Percentiles rank a stretch among this genome's conserved stretches.
Evolutionary conservation across 2,329 filamentous ascomycete species (phyloP).

Genomic region (Diaporthe humulicola): DNA sequence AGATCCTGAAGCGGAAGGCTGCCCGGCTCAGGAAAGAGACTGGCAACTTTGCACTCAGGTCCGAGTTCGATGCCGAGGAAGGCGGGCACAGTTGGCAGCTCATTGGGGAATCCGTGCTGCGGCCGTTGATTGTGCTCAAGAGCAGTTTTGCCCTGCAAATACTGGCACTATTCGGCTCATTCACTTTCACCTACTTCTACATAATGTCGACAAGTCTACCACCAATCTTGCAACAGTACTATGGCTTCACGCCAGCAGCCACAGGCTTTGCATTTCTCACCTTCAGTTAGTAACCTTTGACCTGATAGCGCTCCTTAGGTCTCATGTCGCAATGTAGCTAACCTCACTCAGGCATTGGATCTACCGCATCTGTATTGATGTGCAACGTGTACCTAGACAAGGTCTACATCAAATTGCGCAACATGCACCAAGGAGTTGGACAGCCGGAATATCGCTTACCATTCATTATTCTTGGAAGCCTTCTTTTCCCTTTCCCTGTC

Average conservation of each 20-base stretch:
- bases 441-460: slow-evolving; percentile 69
- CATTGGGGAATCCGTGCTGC: slow-evolving; percentile 56
- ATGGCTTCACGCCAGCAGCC: slow-evolving; percentile 63
- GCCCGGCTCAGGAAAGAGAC: slow-evolving; percentile 49
- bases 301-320: no score
- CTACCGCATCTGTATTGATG: slow-evolving; percentile 59
- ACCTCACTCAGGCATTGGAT: slow-evolving; percentile 59
- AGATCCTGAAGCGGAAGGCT: slow-evolving; percentile 63
- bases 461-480: slow-evolving; percentile 60
- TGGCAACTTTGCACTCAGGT: slow-evolving; percentile 48
- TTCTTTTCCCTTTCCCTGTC: slow-evolving; percentile 60
- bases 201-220: slow-evolving; percentile 67
- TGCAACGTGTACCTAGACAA: slow-evolving; percentile 66
- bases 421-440: slow-evolving; percentile 54
- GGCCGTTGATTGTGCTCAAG: slow-evolving; percentile 61
- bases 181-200: slow-evolving; percentile 67
- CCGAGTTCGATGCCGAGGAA: slow-evolving; percentile 48
- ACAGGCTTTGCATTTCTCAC: slow-evolving; percentile 67
- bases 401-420: slow-evolving; percentile 64
- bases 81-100: slow-evolving; percentile 45
- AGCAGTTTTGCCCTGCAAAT: slow-evolving; percentile 67
- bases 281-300: slow-evolving; percentile 58
- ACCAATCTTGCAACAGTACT: slow-evolving; percentile 61
- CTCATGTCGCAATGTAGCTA: not conserved
- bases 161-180: slow-evolving; percentile 59